These are phyloP conservation scores for Gamsiella multidivaricata DNA, from an alignment of 192 early-diverging fungal species.

Conservation along the genomic window DNA sequence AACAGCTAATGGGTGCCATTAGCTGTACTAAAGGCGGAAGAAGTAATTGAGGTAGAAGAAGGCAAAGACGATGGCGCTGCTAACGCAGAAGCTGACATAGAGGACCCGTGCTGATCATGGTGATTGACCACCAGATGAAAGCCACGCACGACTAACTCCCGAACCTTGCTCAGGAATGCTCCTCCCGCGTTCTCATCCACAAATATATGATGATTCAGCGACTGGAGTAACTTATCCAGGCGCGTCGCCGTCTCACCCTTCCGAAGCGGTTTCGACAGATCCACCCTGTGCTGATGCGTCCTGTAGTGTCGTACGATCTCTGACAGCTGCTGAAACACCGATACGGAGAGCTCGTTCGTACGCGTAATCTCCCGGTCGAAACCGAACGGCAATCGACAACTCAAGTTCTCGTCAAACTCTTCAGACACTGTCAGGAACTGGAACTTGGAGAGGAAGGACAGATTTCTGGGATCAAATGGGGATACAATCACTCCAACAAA, in stretches of 20 bases:
- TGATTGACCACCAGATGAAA: conserved; percentile 30
- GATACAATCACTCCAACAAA: conserved; percentile 92
- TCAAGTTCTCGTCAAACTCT: conserved; percentile 57
- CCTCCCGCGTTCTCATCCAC: conserved; percentile 42
- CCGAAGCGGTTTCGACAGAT: conserved; percentile 64
- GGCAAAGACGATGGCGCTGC: too few relatives aligned
- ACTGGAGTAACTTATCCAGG: conserved; percentile 73
- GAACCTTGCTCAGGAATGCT: conserved; percentile 56
- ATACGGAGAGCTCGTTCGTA: conserved; percentile 56
- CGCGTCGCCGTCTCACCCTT: conserved; percentile 62
- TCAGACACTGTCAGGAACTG: conserved; percentile 70
- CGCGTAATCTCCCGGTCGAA: conserved; percentile 61
- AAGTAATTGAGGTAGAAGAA: too few relatives aligned
- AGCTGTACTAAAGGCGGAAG: too few relatives aligned
- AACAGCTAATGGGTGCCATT: too few relatives aligned
- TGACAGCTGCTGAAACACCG: conserved; percentile 65
- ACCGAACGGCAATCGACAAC: conserved; percentile 69
- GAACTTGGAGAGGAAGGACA: conserved; percentile 66
- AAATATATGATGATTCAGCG: conserved; percentile 63
- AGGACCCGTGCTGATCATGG: too few relatives aligned
- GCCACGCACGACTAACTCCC: conserved; percentile 45
- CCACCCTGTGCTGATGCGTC: conserved; percentile 67
- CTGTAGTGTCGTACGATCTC: conserved; percentile 71
- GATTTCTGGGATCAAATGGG: conserved; percentile 74
- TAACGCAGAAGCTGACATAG: too few relatives aligned